Percentiles rank a stretch among this genome's conserved stretches.
Evolutionary conservation across 1,139 yeast species (phyloP).

Genomic region (Meyerozyma carpophila): DNA sequence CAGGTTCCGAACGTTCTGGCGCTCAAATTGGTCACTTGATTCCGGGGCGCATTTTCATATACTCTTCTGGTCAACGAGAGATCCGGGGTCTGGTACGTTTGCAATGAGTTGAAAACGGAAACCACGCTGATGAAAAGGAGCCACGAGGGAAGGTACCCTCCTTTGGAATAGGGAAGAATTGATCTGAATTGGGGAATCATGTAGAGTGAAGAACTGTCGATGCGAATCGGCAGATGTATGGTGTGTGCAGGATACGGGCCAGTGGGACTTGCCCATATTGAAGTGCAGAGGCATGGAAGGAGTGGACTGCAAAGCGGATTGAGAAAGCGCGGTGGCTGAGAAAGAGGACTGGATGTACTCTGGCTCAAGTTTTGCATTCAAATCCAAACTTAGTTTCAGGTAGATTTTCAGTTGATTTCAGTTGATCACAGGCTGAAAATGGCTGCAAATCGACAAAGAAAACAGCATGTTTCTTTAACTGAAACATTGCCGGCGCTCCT

Average conservation of each 20-base stretch:
- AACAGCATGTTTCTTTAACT: too few species aligned
- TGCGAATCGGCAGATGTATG: not conserved
- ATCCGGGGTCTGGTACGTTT: conserved; percentile 71
- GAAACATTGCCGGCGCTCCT: too few species aligned
- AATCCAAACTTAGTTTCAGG: too few species aligned
- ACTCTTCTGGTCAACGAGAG: conserved; percentile 72
- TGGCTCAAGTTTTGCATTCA: too few species aligned
- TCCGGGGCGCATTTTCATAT: conserved; percentile 42
- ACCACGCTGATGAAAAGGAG: conserved; percentile 69
- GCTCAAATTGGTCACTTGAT: conserved; percentile 61
- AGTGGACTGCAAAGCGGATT: too few species aligned
- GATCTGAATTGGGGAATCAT: conserved; percentile 15
- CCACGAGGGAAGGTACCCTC: conserved; percentile 44
- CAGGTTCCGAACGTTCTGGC: conserved; percentile 98
- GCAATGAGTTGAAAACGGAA: conserved; percentile 83
- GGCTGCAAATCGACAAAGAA: too few species aligned
- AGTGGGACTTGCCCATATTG: too few species aligned
- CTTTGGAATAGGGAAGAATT: conserved; percentile 24
- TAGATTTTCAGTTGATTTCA: too few species aligned
- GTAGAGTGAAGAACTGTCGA: not conserved
- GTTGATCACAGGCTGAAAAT: too few species aligned
- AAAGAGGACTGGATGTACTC: too few species aligned
- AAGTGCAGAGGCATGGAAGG: too few species aligned
- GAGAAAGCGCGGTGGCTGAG: too few species aligned
- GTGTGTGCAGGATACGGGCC: not conserved